These are phyloP conservation scores for Herpotrichia juniperi DNA, from an alignment of 2,329 filamentous ascomycete genomes.

Conservation along the genomic window DNA sequence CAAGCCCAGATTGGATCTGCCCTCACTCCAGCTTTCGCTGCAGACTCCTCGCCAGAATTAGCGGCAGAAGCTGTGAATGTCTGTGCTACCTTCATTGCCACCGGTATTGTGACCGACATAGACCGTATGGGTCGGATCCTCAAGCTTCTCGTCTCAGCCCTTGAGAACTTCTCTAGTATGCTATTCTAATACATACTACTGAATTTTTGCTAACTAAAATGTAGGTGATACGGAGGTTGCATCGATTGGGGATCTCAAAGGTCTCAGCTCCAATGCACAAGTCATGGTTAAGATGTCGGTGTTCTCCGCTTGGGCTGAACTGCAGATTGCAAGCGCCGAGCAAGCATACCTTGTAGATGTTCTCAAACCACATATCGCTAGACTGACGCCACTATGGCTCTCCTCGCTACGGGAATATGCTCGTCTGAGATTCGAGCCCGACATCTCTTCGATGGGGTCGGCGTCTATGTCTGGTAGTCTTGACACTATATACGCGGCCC, in stretches of 20 bases:
- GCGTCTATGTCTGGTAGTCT: slow-evolving; percentile 82
- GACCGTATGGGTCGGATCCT: slow-evolving; percentile 99
- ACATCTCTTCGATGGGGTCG: slow-evolving; percentile 89
- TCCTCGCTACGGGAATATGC: slow-evolving; percentile 94
- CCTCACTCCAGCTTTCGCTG: slow-evolving; percentile 92
- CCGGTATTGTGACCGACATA: slow-evolving; percentile 94
- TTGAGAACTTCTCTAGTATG: slow-evolving; percentile 85
- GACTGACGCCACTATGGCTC: slow-evolving; percentile 90
- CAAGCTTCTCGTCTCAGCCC: slow-evolving; percentile 85
- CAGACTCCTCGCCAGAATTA: slow-evolving; percentile 92
- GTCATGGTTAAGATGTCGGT: slow-evolving; percentile 99
- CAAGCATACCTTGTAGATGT: slow-evolving; percentile 89
- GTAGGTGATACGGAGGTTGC: slow-evolving; percentile 74
- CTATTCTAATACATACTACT: not conserved
- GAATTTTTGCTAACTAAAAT: slow-evolving; percentile 18
- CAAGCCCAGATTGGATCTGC: slow-evolving; percentile 98
- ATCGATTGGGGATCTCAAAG: slow-evolving; percentile 89
- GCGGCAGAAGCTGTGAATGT: slow-evolving; percentile 97
- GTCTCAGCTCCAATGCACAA: slow-evolving; percentile 91
- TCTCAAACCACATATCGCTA: slow-evolving; percentile 86
- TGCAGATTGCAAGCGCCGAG: slow-evolving; percentile 93
- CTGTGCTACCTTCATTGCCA: slow-evolving; percentile 96
- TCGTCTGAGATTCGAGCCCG: slow-evolving; percentile 89
- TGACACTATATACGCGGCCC: slow-evolving; percentile 90
- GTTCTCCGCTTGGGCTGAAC: slow-evolving; percentile 94